Percentiles rank a stretch among this genome's conserved stretches.
Conservation (phyloP, 768 basidiomycete species). For the Suillus clintonianus region DNA sequence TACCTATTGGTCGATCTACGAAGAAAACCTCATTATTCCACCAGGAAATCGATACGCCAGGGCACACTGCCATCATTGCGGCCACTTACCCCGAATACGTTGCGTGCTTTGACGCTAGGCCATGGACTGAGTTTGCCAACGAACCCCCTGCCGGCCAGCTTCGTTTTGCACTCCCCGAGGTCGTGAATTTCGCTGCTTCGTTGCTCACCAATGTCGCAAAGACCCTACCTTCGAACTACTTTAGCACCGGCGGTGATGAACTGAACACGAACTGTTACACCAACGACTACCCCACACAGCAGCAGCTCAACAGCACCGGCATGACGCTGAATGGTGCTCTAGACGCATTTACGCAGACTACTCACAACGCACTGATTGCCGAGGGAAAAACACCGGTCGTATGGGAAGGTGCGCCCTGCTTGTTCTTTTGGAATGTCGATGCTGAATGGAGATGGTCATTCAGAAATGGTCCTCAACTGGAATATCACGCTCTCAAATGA, state of each 20-base stretch:
- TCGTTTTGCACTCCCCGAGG: slow-evolving; percentile 57
- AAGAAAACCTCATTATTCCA: not conserved
- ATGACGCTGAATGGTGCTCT: slow-evolving; percentile 44
- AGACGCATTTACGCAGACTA: slow-evolving; percentile 34
- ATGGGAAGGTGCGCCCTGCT: slow-evolving; percentile 37
- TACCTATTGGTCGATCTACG: not conserved
- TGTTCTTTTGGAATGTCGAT: not conserved
- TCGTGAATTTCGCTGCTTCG: slow-evolving; percentile 51
- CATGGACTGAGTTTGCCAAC: slow-evolving; percentile 57
- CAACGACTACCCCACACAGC: slow-evolving; percentile 59
- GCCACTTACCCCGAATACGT: slow-evolving; percentile 67
- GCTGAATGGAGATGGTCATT: not conserved
- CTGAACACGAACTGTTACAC: slow-evolving; percentile 64
- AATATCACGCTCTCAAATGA: slow-evolving; percentile 47
- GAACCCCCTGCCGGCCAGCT: slow-evolving; percentile 80
- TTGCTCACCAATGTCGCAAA: slow-evolving; percentile 52
- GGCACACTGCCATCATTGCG: slow-evolving; percentile 67
- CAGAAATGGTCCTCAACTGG: slow-evolving; percentile 66
- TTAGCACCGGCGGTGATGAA: slow-evolving; percentile 80
- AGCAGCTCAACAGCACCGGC: slow-evolving; percentile 42
- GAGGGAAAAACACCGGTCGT: slow-evolving; percentile 52
- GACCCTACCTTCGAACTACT: slow-evolving; percentile 53
- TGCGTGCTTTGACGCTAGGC: slow-evolving; percentile 56
- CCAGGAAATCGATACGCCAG: slow-evolving; percentile 77
- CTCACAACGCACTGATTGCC: slow-evolving; percentile 32